Evolutionary conservation across 441 rosid genomes (phyloP).

Genomic region (Populus trichocarpa): DNA sequence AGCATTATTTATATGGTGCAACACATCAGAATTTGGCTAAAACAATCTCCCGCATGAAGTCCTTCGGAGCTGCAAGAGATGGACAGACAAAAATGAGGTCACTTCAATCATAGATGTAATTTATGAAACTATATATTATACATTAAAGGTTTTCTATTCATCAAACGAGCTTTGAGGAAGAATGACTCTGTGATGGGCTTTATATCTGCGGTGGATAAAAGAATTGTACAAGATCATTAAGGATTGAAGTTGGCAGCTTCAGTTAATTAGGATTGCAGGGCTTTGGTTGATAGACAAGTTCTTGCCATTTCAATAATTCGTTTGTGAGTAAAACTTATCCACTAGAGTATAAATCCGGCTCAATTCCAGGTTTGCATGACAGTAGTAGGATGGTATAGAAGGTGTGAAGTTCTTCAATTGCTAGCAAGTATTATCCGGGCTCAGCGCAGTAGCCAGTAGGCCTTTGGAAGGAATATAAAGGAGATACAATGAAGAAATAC

Average conservation of each 20-base stretch:
- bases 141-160: neutral
- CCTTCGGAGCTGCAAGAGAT: constrained; percentile 37
- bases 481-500: neutral
- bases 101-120: neutral
- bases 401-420: neutral
- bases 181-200: neutral
- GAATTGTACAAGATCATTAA: neutral
- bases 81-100: neutral
- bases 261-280: neutral
- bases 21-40: constrained; percentile 37
- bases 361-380: neutral
- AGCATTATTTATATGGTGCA: neutral
- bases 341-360: no score
- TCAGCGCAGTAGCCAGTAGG: neutral
- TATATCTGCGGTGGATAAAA: neutral
- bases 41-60: constrained; percentile 46
- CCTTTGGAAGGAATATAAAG: neutral
- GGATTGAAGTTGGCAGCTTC: no score
- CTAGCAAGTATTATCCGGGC: no score
- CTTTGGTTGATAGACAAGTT: neutral
- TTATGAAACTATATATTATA: neutral
- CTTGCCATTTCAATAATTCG: neutral
- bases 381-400: neutral
- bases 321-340: no score
- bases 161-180: neutral